These are phyloP conservation scores for Rhypophila decipiens DNA, from an alignment of 495 filamentous ascomycete genomes.

Conservation along the genomic window DNA sequence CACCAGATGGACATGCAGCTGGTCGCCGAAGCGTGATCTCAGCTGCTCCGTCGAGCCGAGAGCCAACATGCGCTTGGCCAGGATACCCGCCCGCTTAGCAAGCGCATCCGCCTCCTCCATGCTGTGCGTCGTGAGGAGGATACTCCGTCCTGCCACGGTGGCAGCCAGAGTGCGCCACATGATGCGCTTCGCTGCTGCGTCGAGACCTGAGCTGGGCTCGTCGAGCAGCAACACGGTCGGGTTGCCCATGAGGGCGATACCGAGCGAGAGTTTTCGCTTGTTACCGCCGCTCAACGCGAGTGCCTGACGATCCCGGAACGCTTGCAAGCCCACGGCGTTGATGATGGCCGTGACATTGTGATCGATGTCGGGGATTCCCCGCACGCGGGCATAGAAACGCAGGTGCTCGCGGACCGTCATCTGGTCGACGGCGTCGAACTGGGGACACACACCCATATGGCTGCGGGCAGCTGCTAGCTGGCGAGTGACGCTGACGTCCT, in stretches of 20 bases:
- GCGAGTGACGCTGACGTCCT: conserved; percentile 59
- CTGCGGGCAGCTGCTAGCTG: conserved; percentile 59
- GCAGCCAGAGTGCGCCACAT: conserved; percentile 67
- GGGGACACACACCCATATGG: conserved; percentile 72
- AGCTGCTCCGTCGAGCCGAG: conserved; percentile 57
- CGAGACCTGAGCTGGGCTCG: conserved; percentile 63
- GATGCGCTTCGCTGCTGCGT: conserved; percentile 64
- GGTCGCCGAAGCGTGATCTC: conserved; percentile 53
- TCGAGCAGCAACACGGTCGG: conserved; percentile 67
- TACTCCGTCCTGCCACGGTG: conserved; percentile 51
- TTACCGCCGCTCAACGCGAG: conserved; percentile 65
- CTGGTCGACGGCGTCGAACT: conserved; percentile 62
- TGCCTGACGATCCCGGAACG: conserved; percentile 56
- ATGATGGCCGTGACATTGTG: conserved; percentile 57
- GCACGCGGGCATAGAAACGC: conserved; percentile 63
- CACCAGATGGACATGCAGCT: conserved; percentile 66
- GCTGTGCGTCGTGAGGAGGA: conserved; percentile 69
- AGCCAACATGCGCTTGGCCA: conserved; percentile 66
- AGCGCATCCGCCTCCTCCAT: conserved; percentile 80
- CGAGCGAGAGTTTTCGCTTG: conserved; percentile 64
- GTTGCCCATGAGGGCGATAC: conserved; percentile 70
- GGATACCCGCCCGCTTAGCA: conserved; percentile 61
- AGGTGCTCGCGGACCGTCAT: conserved; percentile 71
- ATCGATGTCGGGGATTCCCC: conserved; percentile 57
- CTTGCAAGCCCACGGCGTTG: conserved; percentile 51